These are phyloP conservation scores for Przewalskia tangutica DNA, from an alignment of 257 asterid genomes.

Conservation along the genomic window DNA sequence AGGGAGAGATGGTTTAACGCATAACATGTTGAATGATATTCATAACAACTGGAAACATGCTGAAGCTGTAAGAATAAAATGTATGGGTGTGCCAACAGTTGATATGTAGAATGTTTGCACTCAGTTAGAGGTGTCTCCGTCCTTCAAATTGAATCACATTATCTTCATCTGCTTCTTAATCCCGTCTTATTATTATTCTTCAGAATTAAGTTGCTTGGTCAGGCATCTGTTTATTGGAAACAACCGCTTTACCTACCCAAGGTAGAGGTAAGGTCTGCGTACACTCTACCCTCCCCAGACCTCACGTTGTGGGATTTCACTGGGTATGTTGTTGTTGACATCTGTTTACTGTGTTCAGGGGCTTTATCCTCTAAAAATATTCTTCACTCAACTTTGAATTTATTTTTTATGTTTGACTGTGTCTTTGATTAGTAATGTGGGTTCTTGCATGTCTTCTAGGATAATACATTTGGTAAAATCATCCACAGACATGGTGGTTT, in stretches of 20 bases:
- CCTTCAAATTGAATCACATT: not conserved
- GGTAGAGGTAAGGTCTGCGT: no score
- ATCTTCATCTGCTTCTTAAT: not conserved
- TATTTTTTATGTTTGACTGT: not conserved
- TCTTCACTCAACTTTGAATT: not conserved
- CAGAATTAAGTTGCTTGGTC: not conserved
- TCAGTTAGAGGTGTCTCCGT: conserved; percentile 68
- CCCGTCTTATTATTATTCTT: not conserved
- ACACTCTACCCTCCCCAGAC: no score
- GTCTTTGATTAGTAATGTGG: not conserved
- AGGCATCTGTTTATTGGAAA: no score
- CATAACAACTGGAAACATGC: conserved; percentile 82
- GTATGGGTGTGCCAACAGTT: conserved; percentile 94
- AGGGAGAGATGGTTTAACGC: conserved; percentile 98
- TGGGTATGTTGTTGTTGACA: not conserved
- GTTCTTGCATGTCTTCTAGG: conserved; percentile 34
- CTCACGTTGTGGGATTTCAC: no score
- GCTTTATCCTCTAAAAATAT: not conserved
- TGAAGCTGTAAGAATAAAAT: conserved; percentile 87
- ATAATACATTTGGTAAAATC: conserved; percentile 75
- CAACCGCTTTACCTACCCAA: no score
- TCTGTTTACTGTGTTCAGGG: not conserved
- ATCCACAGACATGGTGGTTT: conserved; percentile 70
- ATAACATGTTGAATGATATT: conserved; percentile 85
- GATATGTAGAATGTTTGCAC: conserved; percentile 80